Evolutionary conservation across 2,329 filamentous ascomycete species (phyloP), one percentile per base, ranked within the genome.

Genomic region (Byssoonygena ceratinophila): DNA sequence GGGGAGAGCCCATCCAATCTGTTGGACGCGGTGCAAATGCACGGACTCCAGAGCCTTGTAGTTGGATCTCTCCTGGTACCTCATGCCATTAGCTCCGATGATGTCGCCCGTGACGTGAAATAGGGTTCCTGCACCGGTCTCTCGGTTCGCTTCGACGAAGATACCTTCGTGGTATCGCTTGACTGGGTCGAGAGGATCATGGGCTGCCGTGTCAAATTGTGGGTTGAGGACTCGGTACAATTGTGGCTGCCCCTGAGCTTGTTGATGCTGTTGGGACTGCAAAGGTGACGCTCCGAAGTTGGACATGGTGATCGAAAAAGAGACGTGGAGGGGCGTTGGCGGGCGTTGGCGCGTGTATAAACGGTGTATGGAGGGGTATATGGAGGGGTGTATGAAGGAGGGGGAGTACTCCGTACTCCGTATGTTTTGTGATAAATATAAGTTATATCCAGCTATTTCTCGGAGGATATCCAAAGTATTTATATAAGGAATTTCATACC

Each of bases 101-200:
- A 57, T 51, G 51, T 57, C 55, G 31, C 55, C 54, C 4, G 55
- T 57, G 40, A 57, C 55, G 22, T 57, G 53, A 29, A 57, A 55
- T 34, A 55, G 14, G 7, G 51, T 52, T 47, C 54, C 54, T 34
- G 31, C 20, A 4, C 36, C 11, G 4, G 4, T 23, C 2, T 25
- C 20, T 23, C 36, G 46, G 16, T 52, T n/a, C 29, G 39, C 31
- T 54, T 57, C 53, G 23, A 57, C 34, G 27, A 57, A 53, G 27
- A 57, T 27, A 23, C 53, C 55, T 47, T 55, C 54, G 32, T 57
- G 54, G 44, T 54, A 57, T 52, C 51, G 46, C 25, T 55, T 57
- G 27, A 16, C 46, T 50, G 54, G 54, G 23, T 57, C 55, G 27
- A 57, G 54, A 40, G 53, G 51, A 54, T 55, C 55, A 37, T 23